Conservation (phyloP, 768 basidiomycete species). For the Suillus weaverae region DNA sequence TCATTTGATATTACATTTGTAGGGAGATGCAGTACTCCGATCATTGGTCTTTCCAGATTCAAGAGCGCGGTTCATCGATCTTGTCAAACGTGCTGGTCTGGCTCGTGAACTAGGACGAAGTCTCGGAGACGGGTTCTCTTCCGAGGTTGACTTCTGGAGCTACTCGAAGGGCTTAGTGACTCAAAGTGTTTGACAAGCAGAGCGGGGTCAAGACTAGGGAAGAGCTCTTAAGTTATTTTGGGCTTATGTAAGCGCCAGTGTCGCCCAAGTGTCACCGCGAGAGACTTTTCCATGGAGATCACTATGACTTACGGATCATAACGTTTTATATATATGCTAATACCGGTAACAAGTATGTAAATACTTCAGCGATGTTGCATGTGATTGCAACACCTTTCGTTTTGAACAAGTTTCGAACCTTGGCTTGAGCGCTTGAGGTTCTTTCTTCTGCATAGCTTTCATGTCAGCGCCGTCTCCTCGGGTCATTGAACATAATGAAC, state of each 20-base stretch:
- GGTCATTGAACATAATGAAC: not conserved
- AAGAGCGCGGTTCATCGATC: slow-evolving; percentile 60
- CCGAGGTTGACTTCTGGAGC: slow-evolving; percentile 69
- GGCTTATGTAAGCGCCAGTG: too few relatives aligned
- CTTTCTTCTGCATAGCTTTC: not conserved
- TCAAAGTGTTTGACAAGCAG: not conserved
- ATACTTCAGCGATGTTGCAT: not conserved
- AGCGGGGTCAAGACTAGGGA: not conserved
- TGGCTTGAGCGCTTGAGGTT: too few relatives aligned
- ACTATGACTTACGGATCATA: not conserved
- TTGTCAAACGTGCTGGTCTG: slow-evolving; percentile 51
- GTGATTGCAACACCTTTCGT: not conserved
- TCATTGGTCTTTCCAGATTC: slow-evolving; percentile 77
- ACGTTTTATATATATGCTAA: not conserved
- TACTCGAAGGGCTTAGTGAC: slow-evolving; percentile 37
- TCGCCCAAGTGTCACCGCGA: not conserved
- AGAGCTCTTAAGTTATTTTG: not conserved
- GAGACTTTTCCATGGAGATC: not conserved
- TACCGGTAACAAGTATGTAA: not conserved
- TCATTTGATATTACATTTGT: slow-evolving; percentile 11
- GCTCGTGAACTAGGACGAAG: slow-evolving; percentile 28
- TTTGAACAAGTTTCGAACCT: not conserved
- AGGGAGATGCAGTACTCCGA: slow-evolving; percentile 59
- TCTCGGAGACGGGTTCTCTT: slow-evolving; percentile 29
- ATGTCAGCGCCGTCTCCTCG: slow-evolving; percentile 5